Conservation (phyloP, 257 asterid genomes). For the Scutellaria barbata region DNA sequence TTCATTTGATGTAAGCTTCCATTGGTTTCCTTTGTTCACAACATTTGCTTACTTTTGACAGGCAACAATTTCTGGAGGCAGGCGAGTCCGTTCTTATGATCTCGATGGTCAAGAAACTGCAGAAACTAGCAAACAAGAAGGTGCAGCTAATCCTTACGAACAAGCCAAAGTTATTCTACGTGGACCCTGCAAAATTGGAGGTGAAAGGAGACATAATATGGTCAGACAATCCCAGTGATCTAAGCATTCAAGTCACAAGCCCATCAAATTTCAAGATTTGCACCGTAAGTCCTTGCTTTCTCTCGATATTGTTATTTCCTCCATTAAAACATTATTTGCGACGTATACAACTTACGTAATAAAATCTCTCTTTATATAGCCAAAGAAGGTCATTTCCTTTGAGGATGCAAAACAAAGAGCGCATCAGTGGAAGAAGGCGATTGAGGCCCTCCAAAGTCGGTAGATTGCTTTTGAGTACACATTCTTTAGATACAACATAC, state of each 20-base stretch:
- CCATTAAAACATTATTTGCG: not conserved
- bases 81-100: slow-evolving; percentile 98
- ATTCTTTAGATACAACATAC: slow-evolving; percentile 54
- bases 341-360: not conserved
- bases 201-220: slow-evolving; percentile 87
- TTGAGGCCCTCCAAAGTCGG: slow-evolving; percentile 89
- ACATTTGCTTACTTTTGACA: slow-evolving; percentile 36
- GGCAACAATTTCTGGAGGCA: slow-evolving; percentile 97
- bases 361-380: slow-evolving; percentile 54
- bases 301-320: slow-evolving; percentile 9
- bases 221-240: slow-evolving; percentile 93
- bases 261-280: slow-evolving; percentile 88
- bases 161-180: slow-evolving; percentile 87
- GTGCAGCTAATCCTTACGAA: slow-evolving; percentile 97
- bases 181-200: slow-evolving; percentile 81
- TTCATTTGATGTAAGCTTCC: no score
- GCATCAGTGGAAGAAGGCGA: slow-evolving; percentile 90
- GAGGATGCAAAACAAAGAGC: slow-evolving; percentile 96
- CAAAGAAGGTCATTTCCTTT: slow-evolving; percentile 81
- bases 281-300: slow-evolving; percentile 65
- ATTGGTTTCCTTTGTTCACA: no score
- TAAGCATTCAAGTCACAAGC: slow-evolving; percentile 80
- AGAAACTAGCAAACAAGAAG: slow-evolving; percentile 88
- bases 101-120: slow-evolving; percentile 91
- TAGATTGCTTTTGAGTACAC: slow-evolving; percentile 43